Evolutionary conservation across 1,284 basidiomycete species (phyloP).

Genomic region (Cryptococcus deneoformans): DNA sequence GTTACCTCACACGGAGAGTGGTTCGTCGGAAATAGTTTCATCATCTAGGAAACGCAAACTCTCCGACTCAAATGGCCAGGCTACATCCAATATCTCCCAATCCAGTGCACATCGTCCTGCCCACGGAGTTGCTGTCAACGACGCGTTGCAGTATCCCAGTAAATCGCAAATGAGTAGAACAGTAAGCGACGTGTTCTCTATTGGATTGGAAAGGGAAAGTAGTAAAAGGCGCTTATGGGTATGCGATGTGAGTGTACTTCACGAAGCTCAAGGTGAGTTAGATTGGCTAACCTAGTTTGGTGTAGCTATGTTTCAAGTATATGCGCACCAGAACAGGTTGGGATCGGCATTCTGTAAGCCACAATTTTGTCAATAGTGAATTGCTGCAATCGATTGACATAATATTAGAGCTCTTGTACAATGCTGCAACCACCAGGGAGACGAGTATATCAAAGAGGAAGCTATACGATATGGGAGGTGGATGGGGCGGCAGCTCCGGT

Average conservation of each 20-base stretch:
- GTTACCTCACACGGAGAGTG: constrained; percentile 48
- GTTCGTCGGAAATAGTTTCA: background rate
- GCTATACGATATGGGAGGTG: constrained; percentile 92
- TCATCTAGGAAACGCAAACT: constrained; percentile 3
- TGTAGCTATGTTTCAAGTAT: constrained; percentile 87
- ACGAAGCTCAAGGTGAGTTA: background rate
- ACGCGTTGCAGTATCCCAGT: background rate
- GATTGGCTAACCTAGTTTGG: background rate
- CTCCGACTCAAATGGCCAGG: background rate
- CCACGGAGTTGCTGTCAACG: background rate
- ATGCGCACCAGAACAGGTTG: constrained; percentile 71
- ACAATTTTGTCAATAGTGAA: background rate
- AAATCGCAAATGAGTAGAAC: constrained; percentile 40
- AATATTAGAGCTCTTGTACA: constrained; percentile 64
- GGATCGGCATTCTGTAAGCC: constrained; percentile 69
- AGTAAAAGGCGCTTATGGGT: constrained; percentile 45
- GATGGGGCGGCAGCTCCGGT: constrained; percentile 85
- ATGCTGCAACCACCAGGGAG: constrained; percentile 76
- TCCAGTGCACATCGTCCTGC: background rate
- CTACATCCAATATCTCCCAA: too few species aligned
- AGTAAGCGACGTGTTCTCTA: constrained; percentile 66
- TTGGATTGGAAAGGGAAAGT: constrained; percentile 57
- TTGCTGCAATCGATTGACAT: background rate
- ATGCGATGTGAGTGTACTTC: constrained; percentile 41
- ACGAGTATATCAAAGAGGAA: constrained; percentile 87